Conservation (phyloP, 768 basidiomycete species). For the Phlebiopsis gigantea region DNA sequence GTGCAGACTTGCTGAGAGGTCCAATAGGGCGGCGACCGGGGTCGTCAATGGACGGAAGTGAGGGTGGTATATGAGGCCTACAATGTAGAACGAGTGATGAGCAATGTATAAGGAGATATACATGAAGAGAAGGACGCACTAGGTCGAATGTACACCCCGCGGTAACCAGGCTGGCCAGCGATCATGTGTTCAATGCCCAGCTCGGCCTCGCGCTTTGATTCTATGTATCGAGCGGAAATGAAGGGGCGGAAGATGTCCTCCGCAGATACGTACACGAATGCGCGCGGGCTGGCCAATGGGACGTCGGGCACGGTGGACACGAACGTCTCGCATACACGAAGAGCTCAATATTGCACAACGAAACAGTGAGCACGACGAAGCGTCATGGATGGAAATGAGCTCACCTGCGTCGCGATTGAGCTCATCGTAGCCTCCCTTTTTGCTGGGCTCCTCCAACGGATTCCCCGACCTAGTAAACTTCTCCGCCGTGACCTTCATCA, state of each 20-base stretch:
- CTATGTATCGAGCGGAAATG: constrained; percentile 81
- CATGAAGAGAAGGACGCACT: constrained; percentile 45
- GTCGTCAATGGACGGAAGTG: constrained; percentile 88
- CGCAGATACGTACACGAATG: constrained; percentile 95
- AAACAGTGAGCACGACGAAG: not conserved
- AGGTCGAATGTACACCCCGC: constrained; percentile 82
- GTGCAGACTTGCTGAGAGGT: constrained; percentile 74
- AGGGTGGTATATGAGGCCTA: constrained; percentile 95
- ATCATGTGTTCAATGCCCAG: constrained; percentile 53
- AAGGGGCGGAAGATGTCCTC: constrained; percentile 90
- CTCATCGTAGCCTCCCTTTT: constrained; percentile 57
- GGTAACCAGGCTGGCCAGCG: constrained; percentile 37
- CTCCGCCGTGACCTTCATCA: constrained; percentile 44
- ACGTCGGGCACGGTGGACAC: constrained; percentile 36
- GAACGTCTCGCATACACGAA: constrained; percentile 76
- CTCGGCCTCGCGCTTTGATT: constrained; percentile 94
- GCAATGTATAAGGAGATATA: not conserved
- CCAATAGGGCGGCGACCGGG: constrained; percentile 77
- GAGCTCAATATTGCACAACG: constrained; percentile 37
- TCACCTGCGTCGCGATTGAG: constrained; percentile 89
- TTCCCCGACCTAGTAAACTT: constrained; percentile 34
- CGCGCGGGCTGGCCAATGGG: constrained; percentile 34
- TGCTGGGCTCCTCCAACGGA: constrained; percentile 48
- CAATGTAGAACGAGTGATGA: not conserved
- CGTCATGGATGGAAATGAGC: constrained; percentile 21